Conservation (phyloP, 768 basidiomycete species). For the Lepiota brunneoincarnata region DNA sequence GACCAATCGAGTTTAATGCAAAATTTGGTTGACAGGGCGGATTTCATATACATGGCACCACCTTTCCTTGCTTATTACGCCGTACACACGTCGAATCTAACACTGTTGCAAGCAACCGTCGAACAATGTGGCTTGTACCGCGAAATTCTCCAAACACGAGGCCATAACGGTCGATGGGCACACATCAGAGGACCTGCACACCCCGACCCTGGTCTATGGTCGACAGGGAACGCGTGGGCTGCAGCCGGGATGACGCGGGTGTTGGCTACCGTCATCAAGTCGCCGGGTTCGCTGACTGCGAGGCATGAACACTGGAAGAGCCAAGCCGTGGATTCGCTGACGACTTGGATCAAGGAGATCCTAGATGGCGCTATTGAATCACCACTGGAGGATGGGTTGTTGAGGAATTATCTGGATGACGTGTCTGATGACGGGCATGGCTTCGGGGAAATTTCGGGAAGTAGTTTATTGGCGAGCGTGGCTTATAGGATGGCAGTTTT, state of each 20-base stretch:
- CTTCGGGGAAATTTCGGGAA: slow-evolving; percentile 45
- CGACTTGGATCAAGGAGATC: slow-evolving; percentile 41
- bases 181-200: slow-evolving; percentile 42
- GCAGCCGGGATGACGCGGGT: slow-evolving; percentile 60
- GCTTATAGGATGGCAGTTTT: slow-evolving; percentile 40
- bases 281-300: slow-evolving; percentile 24
- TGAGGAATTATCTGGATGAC: slow-evolving; percentile 41
- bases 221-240: slow-evolving; percentile 69
- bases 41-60: slow-evolving; percentile 52
- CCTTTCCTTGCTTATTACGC: slow-evolving; percentile 49
- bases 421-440: slow-evolving; percentile 23
- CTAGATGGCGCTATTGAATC: slow-evolving; percentile 37
- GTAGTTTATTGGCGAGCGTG: slow-evolving; percentile 34
- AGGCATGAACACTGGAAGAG: slow-evolving; percentile 18
- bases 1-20: background rate
- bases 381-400: slow-evolving; percentile 29
- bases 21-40: slow-evolving; percentile 31
- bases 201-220: slow-evolving; percentile 41
- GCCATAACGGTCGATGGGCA: slow-evolving; percentile 32
- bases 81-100: slow-evolving; percentile 32
- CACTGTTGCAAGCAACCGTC: slow-evolving; percentile 33
- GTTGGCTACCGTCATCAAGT: slow-evolving; percentile 41
- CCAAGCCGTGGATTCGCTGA: slow-evolving; percentile 27
- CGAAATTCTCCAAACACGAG: slow-evolving; percentile 27
- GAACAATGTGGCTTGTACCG: slow-evolving; percentile 38